phyloP scores from a whole-genome alignment of 495 filamentous ascomycete species.

The Baudoinia panamericana region DNA sequence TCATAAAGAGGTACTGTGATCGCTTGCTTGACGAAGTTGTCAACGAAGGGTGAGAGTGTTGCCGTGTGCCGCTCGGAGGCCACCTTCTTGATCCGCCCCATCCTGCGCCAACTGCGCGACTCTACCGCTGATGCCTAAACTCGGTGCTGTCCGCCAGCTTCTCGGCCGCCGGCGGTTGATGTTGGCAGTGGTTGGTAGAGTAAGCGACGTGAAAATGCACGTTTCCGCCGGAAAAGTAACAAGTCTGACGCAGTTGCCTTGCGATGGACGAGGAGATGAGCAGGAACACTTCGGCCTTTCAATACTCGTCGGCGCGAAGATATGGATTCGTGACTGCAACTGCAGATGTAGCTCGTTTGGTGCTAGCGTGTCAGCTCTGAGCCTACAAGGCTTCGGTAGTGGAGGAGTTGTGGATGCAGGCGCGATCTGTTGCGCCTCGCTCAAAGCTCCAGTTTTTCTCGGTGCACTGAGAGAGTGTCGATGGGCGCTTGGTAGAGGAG shows the following conservation, averaged over 20 bases:
- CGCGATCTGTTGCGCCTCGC: no score
- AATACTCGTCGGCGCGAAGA: not conserved
- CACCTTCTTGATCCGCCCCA: slow-evolving; percentile 96
- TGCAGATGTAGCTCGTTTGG: not conserved
- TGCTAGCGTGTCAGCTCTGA: no score
- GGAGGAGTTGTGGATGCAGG: no score
- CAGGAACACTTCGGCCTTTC: not conserved
- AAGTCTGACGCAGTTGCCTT: not conserved
- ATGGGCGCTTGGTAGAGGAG: no score
- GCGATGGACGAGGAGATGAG: not conserved
- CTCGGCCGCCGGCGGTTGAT: not conserved
- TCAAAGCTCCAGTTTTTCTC: no score
- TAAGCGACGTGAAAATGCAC: no score
- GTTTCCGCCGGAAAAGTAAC: no score
- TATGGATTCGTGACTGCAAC: not conserved
- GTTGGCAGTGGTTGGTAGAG: no score
- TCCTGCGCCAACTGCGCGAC: slow-evolving; percentile 28
- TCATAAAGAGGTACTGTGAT: slow-evolving; percentile 57
- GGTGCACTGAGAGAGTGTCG: no score
- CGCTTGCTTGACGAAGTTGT: slow-evolving; percentile 58
- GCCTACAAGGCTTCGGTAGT: no score
- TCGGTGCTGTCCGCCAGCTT: not conserved
- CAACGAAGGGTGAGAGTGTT: slow-evolving; percentile 77
- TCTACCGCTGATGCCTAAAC: not conserved
- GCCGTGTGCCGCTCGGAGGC: slow-evolving; percentile 86